Evolutionary conservation across 495 filamentous ascomycete genomes (phyloP), one percentile per base, ranked within the genome.

Genomic region (Neurospora cerealis): DNA sequence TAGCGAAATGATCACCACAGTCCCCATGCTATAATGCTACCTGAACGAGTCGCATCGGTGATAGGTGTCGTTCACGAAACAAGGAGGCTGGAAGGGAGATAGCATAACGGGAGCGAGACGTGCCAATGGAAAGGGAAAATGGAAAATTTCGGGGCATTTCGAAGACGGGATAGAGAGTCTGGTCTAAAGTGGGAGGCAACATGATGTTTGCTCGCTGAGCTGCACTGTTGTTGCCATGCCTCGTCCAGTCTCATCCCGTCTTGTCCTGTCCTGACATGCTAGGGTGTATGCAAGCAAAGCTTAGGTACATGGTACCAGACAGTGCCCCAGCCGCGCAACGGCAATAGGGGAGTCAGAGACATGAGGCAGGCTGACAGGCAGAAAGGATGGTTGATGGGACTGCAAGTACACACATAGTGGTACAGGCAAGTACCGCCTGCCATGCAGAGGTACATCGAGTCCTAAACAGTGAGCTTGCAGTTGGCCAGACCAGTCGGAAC

Each of bases 381-480:
- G 54, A 62, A 28, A 62, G 11, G 54, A 34, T 62, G 54, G 54
- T 66, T 34, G 15, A 32, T 66, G 28, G 32, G 28, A 66, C 54
- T 66, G 60, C 75, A 73, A 71, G 77, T 77, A 78, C 76, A 74
- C 76, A 66, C 74, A 75, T 32, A 15, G 54, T 66, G 54, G 79
- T 81, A 81, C 79, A 79, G 77, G 72, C 69, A 76, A 74, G 78
- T 81, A 81, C 79, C 77, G 69, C 70, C 38, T 41, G 54, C 69
- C 69, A 66, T 75, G 76, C 76, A 79, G 70, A 76, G 77, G 77
- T 81, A 81, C 79, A 77, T 81, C 40, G 69, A 73, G n/a, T 66
- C 72, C 24, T 34, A 73, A 41, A 21, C 70, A 71, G 69, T 66
- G 42, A 72, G 44, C 71, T 69, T 73, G 74, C 74, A 75, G 71